Base-by-base conservation (phyloP, 1,139 yeast species). In the Wickerhamiella infanticola region DNA sequence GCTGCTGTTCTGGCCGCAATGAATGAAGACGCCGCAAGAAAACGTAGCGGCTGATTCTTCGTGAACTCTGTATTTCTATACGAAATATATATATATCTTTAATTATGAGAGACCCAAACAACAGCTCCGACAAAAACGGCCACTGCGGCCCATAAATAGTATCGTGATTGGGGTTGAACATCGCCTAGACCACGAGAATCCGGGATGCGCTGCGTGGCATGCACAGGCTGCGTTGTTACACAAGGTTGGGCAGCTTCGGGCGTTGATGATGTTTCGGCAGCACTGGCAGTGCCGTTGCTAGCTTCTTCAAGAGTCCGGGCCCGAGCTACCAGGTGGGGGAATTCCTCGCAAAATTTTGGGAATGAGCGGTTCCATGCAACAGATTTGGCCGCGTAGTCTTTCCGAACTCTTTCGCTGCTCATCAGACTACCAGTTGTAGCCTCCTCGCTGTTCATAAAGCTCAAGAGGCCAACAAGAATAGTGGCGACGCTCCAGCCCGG, bases 401-500 rank as follows among this genome's bases (percentile, higher is more conserved):
- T 62, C 59, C 72, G 74, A 11, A 29, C 33, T 67, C 66, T 7
- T 59, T 64, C 72, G 27, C 79, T 67, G 2, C 88, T 72, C 42
- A 69, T 63, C 37, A 70, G 65, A 24, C 61, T 59, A 35, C 64
- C 66, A 1, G 64, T 57, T 4, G 58, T 50, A 7, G 47, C 36
- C 47, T 63, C 68, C 25, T 53, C 55, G 7, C 60, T 51, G 24
- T 57, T 58, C 95, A 86, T 86, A 58, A 86, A 86, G 58, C 94
- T 81, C 53, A 86, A 66, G 43, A 86, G 65, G 0, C 96, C 96
- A 5, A 79, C 82, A 55, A 86, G 68, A 24, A 86, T 86, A 0
- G 95, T 84, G 27, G 84, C 70, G 24, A 86, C 95, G 47, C 85
- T 78, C 96, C 96, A 86, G 3, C 94, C 85, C 1, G 96, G 95